Evolutionary conservation across 768 basidiomycete genomes (phyloP).

Genomic region (Rhizopogon salebrosus): DNA sequence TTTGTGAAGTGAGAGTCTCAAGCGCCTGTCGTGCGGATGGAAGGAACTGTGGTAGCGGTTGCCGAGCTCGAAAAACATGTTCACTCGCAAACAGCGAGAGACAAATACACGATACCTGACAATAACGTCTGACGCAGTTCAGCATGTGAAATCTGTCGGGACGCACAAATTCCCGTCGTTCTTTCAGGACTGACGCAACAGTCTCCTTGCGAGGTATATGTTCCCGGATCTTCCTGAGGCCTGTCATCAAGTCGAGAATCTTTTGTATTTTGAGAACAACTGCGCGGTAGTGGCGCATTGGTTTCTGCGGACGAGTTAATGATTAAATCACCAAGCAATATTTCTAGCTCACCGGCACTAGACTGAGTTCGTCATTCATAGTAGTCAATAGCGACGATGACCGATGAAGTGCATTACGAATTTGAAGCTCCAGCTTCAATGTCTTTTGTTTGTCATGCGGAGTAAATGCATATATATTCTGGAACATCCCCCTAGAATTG

Average conservation of each 20-base stretch:
- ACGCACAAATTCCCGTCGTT: conserved; percentile 39
- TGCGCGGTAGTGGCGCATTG: conserved; percentile 38
- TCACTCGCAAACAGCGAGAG: conserved; percentile 45
- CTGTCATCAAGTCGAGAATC: conserved; percentile 38
- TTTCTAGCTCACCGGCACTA: conserved; percentile 37
- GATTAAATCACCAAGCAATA: background rate
- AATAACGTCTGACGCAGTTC: background rate
- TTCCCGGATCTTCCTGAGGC: conserved; percentile 42
- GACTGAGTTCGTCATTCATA: conserved; percentile 44
- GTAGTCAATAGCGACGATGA: conserved; percentile 33
- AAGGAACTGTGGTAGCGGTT: conserved; percentile 45
- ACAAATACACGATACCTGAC: conserved; percentile 39
- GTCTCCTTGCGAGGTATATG: conserved; percentile 42
- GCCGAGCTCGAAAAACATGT: conserved; percentile 40
- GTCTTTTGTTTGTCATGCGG: conserved; percentile 28
- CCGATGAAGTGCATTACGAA: conserved; percentile 35
- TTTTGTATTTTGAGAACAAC: conserved; percentile 33
- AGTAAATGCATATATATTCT: conserved; percentile 17
- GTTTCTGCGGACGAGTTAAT: conserved; percentile 30
- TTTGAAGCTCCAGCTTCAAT: conserved; percentile 36
- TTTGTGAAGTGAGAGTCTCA: conserved; percentile 26
- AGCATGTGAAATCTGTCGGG: background rate
- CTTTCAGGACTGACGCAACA: conserved; percentile 30
- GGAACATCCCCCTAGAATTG: conserved; percentile 31
- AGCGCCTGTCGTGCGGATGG: conserved; percentile 40